phyloP scores from a whole-genome alignment of 352 stramenopile species.

The Phytophthora aleatoria region DNA sequence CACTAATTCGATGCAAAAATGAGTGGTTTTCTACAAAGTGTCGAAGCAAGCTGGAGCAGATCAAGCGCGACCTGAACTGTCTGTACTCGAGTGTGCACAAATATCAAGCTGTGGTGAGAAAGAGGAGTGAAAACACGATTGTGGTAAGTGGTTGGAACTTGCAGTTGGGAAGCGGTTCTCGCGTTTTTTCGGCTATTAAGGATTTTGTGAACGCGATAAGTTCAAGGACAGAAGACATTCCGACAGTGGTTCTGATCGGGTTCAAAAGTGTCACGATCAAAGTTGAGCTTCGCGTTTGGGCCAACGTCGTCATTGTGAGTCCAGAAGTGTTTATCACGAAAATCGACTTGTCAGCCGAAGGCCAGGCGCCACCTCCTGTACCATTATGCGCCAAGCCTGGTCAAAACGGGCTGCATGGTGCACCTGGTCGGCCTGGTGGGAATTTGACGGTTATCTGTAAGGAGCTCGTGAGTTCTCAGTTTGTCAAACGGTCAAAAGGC shows the following conservation, averaged over 20 bases:
- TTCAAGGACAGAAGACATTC: background rate
- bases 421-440: background rate
- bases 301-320: constrained; percentile 1
- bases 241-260: background rate
- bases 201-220: background rate
- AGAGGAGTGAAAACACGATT: background rate
- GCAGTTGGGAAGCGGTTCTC: background rate
- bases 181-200: background rate
- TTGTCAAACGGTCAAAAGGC: background rate
- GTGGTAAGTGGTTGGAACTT: background rate
- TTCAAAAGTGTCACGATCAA: constrained; percentile 3
- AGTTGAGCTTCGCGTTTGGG: background rate
- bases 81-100: background rate
- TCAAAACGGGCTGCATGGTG: background rate
- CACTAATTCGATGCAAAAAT: background rate
- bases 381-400: background rate
- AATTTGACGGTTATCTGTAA: background rate
- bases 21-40: background rate
- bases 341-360: background rate
- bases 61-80: background rate
- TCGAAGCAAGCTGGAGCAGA: background rate
- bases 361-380: background rate
- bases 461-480: background rate
- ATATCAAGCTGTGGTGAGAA: background rate
- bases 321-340: background rate